Evolutionary conservation across 495 filamentous ascomycete genomes (phyloP).

Genomic region (Penicillium roqueforti): DNA sequence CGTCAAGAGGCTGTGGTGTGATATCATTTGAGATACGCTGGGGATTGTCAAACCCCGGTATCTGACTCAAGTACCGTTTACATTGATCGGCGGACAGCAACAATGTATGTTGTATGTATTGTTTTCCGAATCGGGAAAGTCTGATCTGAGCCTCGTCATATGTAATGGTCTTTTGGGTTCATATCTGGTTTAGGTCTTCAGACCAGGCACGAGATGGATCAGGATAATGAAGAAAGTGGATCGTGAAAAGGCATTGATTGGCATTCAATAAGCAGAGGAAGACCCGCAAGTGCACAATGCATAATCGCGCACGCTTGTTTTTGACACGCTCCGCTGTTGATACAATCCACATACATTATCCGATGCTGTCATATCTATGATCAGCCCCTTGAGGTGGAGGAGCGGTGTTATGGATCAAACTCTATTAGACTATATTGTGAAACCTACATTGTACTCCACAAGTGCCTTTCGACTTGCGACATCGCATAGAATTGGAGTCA

Average conservation of each 20-base stretch:
- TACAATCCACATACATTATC: background rate
- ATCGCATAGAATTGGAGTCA: background rate
- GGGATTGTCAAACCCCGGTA: background rate
- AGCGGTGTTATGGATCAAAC: background rate
- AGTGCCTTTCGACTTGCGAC: conserved; percentile 5
- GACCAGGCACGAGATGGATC: background rate
- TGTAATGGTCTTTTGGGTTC: background rate
- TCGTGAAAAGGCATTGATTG: background rate
- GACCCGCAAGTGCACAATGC: background rate
- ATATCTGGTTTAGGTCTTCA: background rate
- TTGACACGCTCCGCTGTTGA: background rate
- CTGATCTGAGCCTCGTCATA: background rate
- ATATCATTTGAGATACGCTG: background rate
- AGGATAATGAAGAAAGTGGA: background rate
- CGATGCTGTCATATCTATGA: conserved; percentile 4
- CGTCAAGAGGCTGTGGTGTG: background rate
- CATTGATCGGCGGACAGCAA: background rate
- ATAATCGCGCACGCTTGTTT: background rate
- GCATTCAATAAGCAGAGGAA: background rate
- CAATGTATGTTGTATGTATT: background rate
- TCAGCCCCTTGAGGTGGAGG: background rate
- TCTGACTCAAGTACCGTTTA: background rate
- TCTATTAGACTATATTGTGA: background rate
- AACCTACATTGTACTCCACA: background rate
- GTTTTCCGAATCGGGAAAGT: background rate